Base-by-base conservation (phyloP, 2,329 filamentous ascomycete species). In the Cladorrhinum sp. region DNA sequence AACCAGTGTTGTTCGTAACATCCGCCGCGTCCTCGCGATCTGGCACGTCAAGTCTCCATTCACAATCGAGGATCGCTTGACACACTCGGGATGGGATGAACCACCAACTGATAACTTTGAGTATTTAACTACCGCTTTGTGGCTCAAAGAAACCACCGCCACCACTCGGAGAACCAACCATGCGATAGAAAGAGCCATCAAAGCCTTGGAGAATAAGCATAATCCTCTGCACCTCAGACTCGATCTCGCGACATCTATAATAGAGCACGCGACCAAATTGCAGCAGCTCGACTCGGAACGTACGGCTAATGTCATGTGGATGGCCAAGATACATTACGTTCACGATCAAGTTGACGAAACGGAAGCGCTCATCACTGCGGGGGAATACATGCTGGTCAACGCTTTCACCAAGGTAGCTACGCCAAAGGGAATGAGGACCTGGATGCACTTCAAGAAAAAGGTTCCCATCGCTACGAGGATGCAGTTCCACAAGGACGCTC, bases 21-120 rank as follows among this genome's bases (percentile, higher is more conserved):
- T 68, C 6, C 66, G 63, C 2, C 50, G 57, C 10, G 21, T 68
- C 6, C 50, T 65, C 23, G 54, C 33, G 51, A 58, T 67, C n/a
- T 57, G 56, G 48, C 60, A 64, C 16, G 57, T 60, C 53, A 56
- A 55, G 26, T 46, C 57, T 28, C 50, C 16, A 7, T 46, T 18
- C 18, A 46, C 16, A 18, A 20, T 20, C n/a, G 3, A 21, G 6
- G 42, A 46, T 9, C 42, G 42, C n/a, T 20, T 46, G 42, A 16
- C n/a, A 3, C 7, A 46, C 18, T 46, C 42, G 8, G 42, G 42
- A 8, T 20, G 14, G 42, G 16, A 7, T 8, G 42, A 20, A 12
- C 18, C 42, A 8, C 42, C 42, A 21, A 8, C 3, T 14, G 5
- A 46, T 3, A 21, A 2, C 3, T 46, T 46, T 21, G n/a, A 46